Evolutionary conservation across 2,329 filamentous ascomycete species (phyloP), one percentile per base, ranked within the genome.

Genomic region (Trichoderma simmonsii): DNA sequence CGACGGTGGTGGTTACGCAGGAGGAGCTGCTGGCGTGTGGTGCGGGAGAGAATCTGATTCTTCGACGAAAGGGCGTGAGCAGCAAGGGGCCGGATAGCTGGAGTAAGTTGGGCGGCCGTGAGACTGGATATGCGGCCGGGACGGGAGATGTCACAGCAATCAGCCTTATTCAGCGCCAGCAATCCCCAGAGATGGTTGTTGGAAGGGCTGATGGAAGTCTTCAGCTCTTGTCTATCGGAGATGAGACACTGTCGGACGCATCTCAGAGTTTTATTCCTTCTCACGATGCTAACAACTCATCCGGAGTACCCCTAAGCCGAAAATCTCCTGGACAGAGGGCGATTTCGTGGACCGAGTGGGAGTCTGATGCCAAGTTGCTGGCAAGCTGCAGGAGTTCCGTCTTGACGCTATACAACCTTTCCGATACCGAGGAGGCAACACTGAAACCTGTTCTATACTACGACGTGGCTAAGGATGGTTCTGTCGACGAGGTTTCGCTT

Each of bases 161-260:
- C 1, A 81, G 82, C 0, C 79, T 88, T 24, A 75, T 87, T 5
- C 81, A 84, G 48, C 75, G 79, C 4, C 69, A 76, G 4, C 76
- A 73, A 3, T 69, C 72, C 18, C 75, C 82, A 18, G 79, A 82
- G 2, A 74, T 87, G 1, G 75, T 87, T 3, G 82, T 85, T 0
- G 87, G 86, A 5, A 81, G 87, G 39, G 85, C 86, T 1, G 86
- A 85, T 73, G 87, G 87, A 1, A 79, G 85, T 21, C 75, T 89
- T 6, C 79, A 83, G 8, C 75, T 88, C 3, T 73, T 86, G 7
- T 84, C 84, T 3, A 80, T 80, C 8, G 75, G 79, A 0, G 77
- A 80, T 39, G 79, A 74, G 56, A 67, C 73, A 1, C 80, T 79
- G 59, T 73, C 71, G 36, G 77, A 74, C 70, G 77, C 78, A 21